Evolutionary conservation across 257 asterid genomes (phyloP).

Genomic region (Leptodermis oblonga): DNA sequence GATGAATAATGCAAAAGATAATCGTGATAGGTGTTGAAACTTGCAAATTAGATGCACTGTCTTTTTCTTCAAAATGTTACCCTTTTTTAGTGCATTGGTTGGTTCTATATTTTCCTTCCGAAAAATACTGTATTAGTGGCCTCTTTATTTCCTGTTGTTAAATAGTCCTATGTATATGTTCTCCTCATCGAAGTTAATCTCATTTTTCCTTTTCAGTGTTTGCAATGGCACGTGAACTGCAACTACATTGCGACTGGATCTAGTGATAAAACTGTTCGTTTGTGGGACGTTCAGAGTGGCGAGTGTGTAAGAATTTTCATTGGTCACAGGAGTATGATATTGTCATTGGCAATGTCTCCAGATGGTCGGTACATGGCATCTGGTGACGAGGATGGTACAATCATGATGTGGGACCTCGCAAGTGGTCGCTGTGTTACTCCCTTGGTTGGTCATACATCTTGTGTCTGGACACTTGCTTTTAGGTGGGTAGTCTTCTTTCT

Average conservation of each 20-base stretch:
- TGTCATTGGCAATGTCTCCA: conserved; percentile 87
- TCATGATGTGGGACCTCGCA: conserved; percentile 99
- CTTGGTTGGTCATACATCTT: conserved; percentile 86
- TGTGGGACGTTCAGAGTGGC: conserved; percentile 98
- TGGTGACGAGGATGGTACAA: conserved; percentile 96
- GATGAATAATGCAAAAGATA: background rate
- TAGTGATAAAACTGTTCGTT: conserved; percentile 94
- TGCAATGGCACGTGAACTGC: conserved; percentile 97
- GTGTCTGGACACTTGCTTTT: conserved; percentile 94
- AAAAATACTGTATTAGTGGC: background rate
- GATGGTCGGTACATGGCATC: conserved; percentile 99
- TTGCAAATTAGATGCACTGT: background rate
- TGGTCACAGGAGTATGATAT: conserved; percentile 93
- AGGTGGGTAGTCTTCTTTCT: conserved; percentile 39
- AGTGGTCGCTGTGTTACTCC: conserved; percentile 93
- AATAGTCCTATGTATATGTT: background rate
- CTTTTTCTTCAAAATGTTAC: background rate
- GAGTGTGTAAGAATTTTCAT: conserved; percentile 90
- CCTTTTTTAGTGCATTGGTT: background rate
- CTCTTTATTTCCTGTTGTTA: background rate
- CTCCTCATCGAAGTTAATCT: background rate
- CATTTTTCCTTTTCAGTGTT: conserved; percentile 45
- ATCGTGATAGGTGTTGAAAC: background rate
- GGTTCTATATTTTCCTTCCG: background rate
- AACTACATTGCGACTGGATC: conserved; percentile 96